Evolutionary conservation across 345 rosid species (phyloP).

Genomic region (Laguncularia racemosa): DNA sequence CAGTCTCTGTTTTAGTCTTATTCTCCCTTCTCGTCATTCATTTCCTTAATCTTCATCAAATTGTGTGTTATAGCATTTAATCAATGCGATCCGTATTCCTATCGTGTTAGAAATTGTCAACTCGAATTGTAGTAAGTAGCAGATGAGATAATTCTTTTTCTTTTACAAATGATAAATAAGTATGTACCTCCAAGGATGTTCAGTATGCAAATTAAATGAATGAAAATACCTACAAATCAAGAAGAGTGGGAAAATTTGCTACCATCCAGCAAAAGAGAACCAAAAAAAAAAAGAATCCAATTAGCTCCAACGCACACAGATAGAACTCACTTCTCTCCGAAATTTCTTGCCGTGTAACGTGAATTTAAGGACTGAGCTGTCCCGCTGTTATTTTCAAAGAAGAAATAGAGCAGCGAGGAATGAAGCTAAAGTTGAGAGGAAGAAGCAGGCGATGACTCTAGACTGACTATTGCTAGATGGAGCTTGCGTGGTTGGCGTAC

Average conservation of each 20-base stretch:
- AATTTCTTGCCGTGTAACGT: background rate
- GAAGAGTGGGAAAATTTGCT: background rate
- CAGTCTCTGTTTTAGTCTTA: no score
- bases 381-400: no score
- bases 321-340: background rate
- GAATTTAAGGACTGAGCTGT: background rate
- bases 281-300: background rate
- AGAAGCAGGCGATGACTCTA: background rate
- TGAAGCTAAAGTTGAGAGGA: background rate
- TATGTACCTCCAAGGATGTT: constrained; percentile 6
- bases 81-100: no score
- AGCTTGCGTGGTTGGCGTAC: background rate
- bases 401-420: constrained; percentile 2
- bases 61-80: no score
- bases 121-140: no score
- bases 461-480: constrained; percentile 1
- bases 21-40: no score
- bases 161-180: background rate
- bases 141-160: no score
- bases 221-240: background rate
- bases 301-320: constrained; percentile 1
- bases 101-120: no score
- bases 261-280: no score
- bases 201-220: background rate
- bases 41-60: no score